Evolutionary conservation across 2,329 filamentous ascomycete species (phyloP).

Genomic region (Aspergillus fijiensis): DNA sequence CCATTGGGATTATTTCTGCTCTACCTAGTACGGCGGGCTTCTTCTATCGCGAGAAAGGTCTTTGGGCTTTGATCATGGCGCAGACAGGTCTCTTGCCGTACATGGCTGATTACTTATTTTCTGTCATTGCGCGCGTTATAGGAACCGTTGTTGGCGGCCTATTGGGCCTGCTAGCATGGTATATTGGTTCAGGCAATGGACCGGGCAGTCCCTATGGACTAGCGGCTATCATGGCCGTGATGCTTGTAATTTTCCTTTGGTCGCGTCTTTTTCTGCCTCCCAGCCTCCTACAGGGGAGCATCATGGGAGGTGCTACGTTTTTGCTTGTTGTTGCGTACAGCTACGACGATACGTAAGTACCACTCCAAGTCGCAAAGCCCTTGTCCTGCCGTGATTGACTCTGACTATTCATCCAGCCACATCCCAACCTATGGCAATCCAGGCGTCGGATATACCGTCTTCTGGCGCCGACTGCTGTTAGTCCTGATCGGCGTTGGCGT

Average conservation of each 20-base stretch:
- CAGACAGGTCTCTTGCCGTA: slow-evolving; percentile 52
- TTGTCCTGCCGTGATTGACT: not conserved
- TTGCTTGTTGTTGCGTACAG: slow-evolving; percentile 50
- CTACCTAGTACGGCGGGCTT: slow-evolving; percentile 50
- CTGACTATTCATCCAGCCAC: slow-evolving; percentile 28
- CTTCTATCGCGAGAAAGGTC: slow-evolving; percentile 53
- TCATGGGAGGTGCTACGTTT: slow-evolving; percentile 47
- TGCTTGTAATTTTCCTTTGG: slow-evolving; percentile 37
- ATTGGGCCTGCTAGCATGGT: slow-evolving; percentile 52
- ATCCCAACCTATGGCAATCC: slow-evolving; percentile 48
- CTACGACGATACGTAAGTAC: slow-evolving; percentile 47
- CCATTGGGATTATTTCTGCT: slow-evolving; percentile 43
- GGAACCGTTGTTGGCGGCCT: slow-evolving; percentile 52
- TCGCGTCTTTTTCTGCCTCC: slow-evolving; percentile 34
- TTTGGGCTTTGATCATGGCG: slow-evolving; percentile 55
- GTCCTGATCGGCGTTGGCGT: slow-evolving; percentile 49
- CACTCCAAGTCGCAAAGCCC: too few species aligned
- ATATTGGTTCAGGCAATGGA: slow-evolving; percentile 52
- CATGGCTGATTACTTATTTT: slow-evolving; percentile 53
- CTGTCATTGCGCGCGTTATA: slow-evolving; percentile 41
- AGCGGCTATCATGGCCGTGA: slow-evolving; percentile 41
- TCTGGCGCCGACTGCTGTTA: slow-evolving; percentile 48
- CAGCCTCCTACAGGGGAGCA: slow-evolving; percentile 33
- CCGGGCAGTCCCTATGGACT: slow-evolving; percentile 53
- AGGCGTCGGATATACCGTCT: slow-evolving; percentile 49